Base-by-base conservation (phyloP, 164 flowering plant genomes). In the Vitis rupestris region DNA sequence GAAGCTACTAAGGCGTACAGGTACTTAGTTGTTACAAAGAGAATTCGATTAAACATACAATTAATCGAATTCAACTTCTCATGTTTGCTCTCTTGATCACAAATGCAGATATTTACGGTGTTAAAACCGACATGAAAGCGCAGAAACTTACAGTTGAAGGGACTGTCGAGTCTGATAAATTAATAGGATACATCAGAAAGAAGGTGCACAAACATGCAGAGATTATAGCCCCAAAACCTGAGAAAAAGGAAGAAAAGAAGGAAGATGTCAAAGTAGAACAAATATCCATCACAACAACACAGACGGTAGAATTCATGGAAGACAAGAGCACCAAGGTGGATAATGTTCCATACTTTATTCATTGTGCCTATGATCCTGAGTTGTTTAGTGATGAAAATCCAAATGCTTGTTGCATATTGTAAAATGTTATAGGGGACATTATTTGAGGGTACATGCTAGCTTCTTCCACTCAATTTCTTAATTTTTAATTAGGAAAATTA, bases 351-450 rank as follows among this genome's bases (percentile, higher is more conserved):
- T 88, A 88, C 64, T 76, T 87, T 29, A 65, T 88, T 59, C 91
- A 90, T 62, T 86, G 85, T 72, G 90, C 82, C 30, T 84, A 88
- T 78, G 95, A 90, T 37, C 93, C 94, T 69, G 90, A 84, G 65
- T 52, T 79, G 63, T 92, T 90, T 68, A 88, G 97, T 71, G 95
- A 92, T 80, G 95, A 92, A 76, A 90, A 90, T 72, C 93, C 95
- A 51, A 87, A 92, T 79, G 86, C 95, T 14, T 90, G 97, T 71
- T 67, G 64, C 52, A 62, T 88, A 31, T 73, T 86, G 83, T 87
- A 75, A 23, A 37, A 37, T 37, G 4, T 37, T 37, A 37, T 37
- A 6, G 44, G 7, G 44, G 44, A 37, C 44, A 4, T 37, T 37
- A 6, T 6, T 37, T 6, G 4, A 3, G 7, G 44, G 0, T 3